Evolutionary conservation across 2,329 filamentous ascomycete genomes (phyloP), one percentile per base, ranked within the genome.

Genomic region (Colletotrichum limetticola): DNA sequence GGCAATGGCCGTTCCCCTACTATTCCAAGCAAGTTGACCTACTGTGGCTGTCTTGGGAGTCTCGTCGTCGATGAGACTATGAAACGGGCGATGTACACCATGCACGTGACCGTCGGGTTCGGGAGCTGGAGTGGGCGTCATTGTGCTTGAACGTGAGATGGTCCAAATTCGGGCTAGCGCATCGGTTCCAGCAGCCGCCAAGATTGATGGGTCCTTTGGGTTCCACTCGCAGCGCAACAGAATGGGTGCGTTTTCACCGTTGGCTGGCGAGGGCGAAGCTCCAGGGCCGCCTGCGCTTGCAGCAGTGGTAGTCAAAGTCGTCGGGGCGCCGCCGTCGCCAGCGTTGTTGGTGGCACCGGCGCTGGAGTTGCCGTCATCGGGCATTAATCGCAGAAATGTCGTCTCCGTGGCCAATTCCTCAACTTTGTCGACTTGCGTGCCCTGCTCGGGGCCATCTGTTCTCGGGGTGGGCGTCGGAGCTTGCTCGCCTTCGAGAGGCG

Each of bases 161-260:
- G 88, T 91, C 90, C 91, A 92, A 83, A 92, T 86, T 76, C 90
- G 90, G 86, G 90, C 91, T 89, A 92, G 89, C 83, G 90, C 89
- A 86, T 92, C 91, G 81, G 90, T 92, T 78, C 91, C 91, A 85
- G 89, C 90, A 86, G 90, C 90, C 82, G 90, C 91, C 86, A 92
- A 86, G 83, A 91, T 85, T 73, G 87, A 89, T 81, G 90, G 88
- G 85, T 92, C 87, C 82, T 81, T 86, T 77, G 91, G 91, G 85
- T 89, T 91, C 89, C 90, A 92, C 86, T 91, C 89, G 87, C 90
- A 92, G 82, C 91, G 90, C 84, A 92, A 86, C 82, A 92, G 83
- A 78, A 91, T 87, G 80, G 90, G 89, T 82, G 86, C 85, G 78
- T 87, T 89, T 79, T 90, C 87, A 79, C 78, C 76, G 74, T 79